Conservation (phyloP, 192 early-diverging fungal species). For the Umbelopsis sp. region DNA sequence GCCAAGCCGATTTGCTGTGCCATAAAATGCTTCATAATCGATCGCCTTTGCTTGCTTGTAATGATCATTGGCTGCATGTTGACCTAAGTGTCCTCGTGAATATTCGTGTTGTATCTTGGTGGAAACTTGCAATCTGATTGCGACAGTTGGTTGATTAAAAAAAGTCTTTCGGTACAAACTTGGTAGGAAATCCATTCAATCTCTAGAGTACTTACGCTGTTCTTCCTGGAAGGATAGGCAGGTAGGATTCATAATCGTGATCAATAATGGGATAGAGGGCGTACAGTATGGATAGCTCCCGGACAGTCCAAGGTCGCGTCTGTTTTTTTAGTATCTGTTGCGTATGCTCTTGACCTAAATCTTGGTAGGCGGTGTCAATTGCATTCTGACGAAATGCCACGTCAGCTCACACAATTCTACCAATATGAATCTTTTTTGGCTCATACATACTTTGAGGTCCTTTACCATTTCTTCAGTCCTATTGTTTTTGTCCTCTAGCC, state of each 20-base stretch:
- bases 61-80: too few species aligned
- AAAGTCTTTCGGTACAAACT: neutral
- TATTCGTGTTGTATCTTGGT: too few species aligned
- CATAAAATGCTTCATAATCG: too few species aligned
- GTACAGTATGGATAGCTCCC: neutral
- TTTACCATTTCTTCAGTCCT: neutral
- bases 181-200: neutral
- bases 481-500: neutral
- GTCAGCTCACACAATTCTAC: neutral
- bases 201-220: neutral
- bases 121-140: neutral
- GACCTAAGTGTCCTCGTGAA: too few species aligned
- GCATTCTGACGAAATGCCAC: too few species aligned
- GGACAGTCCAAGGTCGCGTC: neutral
- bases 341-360: neutral
- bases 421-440: neutral
- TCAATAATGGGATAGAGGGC: neutral
- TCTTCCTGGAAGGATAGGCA: neutral
- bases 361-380: too few species aligned
- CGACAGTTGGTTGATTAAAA: neutral
- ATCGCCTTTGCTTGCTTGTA: too few species aligned
- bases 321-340: neutral
- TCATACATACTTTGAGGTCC: neutral
- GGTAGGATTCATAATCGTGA: neutral
- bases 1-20: too few species aligned